A percentile compares a stretch with the other conserved stretches of the same genome.
phyloP scores from a whole-genome alignment of 2,329 filamentous ascomycete genomes.

The Ophiosphaerella narmari region DNA sequence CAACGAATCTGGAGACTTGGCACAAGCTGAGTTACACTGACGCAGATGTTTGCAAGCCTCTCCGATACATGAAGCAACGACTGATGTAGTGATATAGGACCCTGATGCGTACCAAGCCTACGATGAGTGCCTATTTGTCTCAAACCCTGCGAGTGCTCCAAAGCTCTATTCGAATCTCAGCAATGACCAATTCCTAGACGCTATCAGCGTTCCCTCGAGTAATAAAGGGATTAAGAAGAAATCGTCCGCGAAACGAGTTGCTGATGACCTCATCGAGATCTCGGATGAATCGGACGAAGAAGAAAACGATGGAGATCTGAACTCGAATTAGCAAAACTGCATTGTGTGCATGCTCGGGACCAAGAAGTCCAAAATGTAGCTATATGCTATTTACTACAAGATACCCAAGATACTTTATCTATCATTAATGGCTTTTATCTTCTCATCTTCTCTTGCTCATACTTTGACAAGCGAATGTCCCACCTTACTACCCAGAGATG shows the following conservation, averaged over 20 bases:
- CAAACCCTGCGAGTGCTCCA: conserved; percentile 48
- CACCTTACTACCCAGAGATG: no score
- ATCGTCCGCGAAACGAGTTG: conserved; percentile 26
- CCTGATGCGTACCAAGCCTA: conserved; percentile 77
- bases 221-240: conserved; percentile 48
- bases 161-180: conserved; percentile 60
- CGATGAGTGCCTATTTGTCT: conserved; percentile 70
- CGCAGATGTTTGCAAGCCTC: conserved; percentile 63
- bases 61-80: background rate
- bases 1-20: conserved; percentile 84
- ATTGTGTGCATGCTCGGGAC: background rate
- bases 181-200: conserved; percentile 65
- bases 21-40: conserved; percentile 77
- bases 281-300: conserved; percentile 39
- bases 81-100: conserved; percentile 46
- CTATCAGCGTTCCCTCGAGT: conserved; percentile 60
- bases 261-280: conserved; percentile 35
- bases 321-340: conserved; percentile 3
- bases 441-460: no score
- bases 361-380: no score
- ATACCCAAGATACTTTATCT: background rate
- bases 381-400: conserved; percentile 4
- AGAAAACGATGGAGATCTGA: conserved; percentile 5
- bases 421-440: no score
- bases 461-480: no score